These are phyloP conservation scores for Mucor indicus DNA, from an alignment of 371 early-diverging fungal genomes.

Conservation along the genomic window DNA sequence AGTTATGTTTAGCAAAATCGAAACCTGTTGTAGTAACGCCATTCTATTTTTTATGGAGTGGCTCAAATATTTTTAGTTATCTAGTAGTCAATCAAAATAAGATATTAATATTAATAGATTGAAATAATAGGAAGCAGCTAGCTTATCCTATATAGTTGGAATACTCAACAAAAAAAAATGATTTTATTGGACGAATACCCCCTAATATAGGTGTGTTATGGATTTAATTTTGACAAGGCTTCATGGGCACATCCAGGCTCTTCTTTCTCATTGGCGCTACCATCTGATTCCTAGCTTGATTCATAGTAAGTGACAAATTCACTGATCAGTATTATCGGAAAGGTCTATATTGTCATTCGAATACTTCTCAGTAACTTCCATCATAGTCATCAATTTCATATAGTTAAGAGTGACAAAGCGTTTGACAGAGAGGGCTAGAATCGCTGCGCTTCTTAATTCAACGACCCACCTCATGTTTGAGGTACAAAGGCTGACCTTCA, in stretches of 20 bases:
- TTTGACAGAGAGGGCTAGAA: slow-evolving; percentile 2
- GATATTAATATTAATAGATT: not conserved
- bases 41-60: too few relatives aligned
- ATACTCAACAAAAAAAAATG: too few relatives aligned
- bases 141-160: too few relatives aligned
- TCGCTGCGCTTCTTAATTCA: slow-evolving; percentile 14
- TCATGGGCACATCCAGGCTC: not conserved
- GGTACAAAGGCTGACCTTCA: slow-evolving; percentile 8
- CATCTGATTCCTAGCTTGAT: slow-evolving; percentile 3
- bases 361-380: not conserved
- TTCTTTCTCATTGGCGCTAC: not conserved
- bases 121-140: too few relatives aligned
- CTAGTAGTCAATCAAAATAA: too few relatives aligned
- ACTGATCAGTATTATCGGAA: not conserved
- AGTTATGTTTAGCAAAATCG: too few relatives aligned
- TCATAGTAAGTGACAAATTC: not conserved
- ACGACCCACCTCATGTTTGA: slow-evolving; percentile 9
- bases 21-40: too few relatives aligned
- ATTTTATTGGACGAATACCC: too few relatives aligned
- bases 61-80: too few relatives aligned
- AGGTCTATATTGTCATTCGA: slow-evolving; percentile 1
- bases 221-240: not conserved
- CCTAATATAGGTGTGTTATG: too few relatives aligned
- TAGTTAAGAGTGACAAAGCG: slow-evolving; percentile 1
- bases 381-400: slow-evolving; percentile 3